Evolutionary conservation across 2,329 filamentous ascomycete genomes (phyloP).

Genomic region (Colletotrichum liaoningense): DNA sequence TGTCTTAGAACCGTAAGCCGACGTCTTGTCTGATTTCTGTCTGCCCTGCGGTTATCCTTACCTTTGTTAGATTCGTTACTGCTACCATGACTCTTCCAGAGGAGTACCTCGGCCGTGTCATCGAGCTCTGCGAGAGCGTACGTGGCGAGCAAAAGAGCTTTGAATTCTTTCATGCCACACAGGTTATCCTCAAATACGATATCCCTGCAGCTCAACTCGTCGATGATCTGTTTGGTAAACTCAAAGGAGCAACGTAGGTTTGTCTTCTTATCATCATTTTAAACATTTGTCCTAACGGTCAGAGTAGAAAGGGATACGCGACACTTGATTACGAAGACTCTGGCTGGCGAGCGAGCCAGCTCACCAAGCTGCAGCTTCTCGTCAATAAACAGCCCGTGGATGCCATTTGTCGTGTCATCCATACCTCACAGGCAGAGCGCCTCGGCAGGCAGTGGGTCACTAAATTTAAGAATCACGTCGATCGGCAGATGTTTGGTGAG

Average conservation of each 20-base stretch:
- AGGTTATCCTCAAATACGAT: constrained; percentile 95
- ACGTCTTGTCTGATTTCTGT: not conserved
- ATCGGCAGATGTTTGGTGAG: constrained; percentile 88
- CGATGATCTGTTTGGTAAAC: constrained; percentile 96
- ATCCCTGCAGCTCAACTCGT: constrained; percentile 90
- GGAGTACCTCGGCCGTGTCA: constrained; percentile 93
- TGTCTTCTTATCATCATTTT: not conserved
- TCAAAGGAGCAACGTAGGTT: constrained; percentile 82
- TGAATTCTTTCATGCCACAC: constrained; percentile 90
- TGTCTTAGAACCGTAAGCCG: constrained; percentile 62
- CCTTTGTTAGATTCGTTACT: constrained; percentile 68
- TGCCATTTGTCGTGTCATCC: constrained; percentile 91
- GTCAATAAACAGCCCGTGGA: constrained; percentile 96
- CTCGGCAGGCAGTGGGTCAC: constrained; percentile 89
- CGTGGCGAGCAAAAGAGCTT: constrained; percentile 88
- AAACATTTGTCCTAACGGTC: not conserved
- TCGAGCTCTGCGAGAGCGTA: constrained; percentile 92
- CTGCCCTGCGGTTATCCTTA: not conserved
- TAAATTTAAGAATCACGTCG: constrained; percentile 97
- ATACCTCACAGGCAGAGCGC: constrained; percentile 82
- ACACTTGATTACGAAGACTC: constrained; percentile 97
- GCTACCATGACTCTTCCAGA: constrained; percentile 92
- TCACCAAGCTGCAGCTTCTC: constrained; percentile 90
- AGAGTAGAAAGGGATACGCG: constrained; percentile 82
- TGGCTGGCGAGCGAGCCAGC: constrained; percentile 82